phyloP scores from a whole-genome alignment of 2,329 filamentous ascomycete species.

The Aspergillus piperis region DNA sequence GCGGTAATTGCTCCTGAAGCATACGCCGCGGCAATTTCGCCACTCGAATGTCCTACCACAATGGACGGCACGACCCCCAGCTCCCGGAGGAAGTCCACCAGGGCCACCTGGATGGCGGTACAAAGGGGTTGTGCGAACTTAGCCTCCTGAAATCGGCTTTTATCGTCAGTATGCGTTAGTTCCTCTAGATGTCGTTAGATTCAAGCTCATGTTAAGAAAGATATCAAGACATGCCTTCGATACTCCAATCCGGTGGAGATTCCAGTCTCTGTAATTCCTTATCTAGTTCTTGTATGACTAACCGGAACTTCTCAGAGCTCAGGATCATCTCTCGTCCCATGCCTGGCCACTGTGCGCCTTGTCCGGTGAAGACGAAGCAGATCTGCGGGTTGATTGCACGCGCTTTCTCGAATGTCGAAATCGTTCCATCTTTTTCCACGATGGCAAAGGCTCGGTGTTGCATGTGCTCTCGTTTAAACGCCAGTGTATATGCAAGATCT shows the following conservation, averaged over 20 bases:
- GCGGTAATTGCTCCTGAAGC: constrained; percentile 1
- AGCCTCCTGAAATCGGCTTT: constrained; percentile 26
- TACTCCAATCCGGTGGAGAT: not conserved
- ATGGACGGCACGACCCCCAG: constrained; percentile 25
- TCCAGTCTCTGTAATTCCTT: constrained; percentile 6
- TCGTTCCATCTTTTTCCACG: not conserved
- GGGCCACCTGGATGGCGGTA: constrained; percentile 32
- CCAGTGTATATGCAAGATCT: constrained; percentile 22
- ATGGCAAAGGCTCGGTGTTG: constrained; percentile 18
- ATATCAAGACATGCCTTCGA: not conserved
- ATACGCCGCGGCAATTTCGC: constrained; percentile 47
- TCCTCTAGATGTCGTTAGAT: too few relatives aligned
- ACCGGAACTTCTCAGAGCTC: constrained; percentile 20
- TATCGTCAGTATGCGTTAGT: not conserved
- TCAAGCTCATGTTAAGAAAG: too few relatives aligned
- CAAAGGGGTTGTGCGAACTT: constrained; percentile 33
- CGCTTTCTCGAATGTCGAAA: constrained; percentile 7
- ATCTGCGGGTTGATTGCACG: constrained; percentile 4
- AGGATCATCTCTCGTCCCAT: constrained; percentile 36
- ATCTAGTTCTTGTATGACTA: constrained; percentile 22
- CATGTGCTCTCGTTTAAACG: constrained; percentile 17
- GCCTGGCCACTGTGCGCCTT: constrained; percentile 38
- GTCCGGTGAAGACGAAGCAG: constrained; percentile 38
- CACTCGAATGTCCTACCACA: constrained; percentile 35
- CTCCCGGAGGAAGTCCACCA: constrained; percentile 30